These are phyloP conservation scores for Coniella vitis DNA, from an alignment of 2,329 filamentous ascomycete species.

Conservation along the genomic window DNA sequence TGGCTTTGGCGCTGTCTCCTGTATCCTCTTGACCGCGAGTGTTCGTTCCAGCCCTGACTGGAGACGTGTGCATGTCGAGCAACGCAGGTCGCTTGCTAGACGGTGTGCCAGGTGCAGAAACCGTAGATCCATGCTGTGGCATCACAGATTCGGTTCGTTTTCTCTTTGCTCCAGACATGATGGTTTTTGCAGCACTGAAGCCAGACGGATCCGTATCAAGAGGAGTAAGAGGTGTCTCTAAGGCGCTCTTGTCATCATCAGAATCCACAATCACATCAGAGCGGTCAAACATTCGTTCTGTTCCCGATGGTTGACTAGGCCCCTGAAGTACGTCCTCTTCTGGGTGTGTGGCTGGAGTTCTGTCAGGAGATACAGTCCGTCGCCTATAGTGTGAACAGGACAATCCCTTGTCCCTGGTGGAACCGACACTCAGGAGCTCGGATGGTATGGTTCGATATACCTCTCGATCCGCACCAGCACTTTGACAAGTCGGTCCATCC, in stretches of 20 bases:
- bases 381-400: neutral
- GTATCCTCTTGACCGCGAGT: neutral
- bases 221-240: conserved; percentile 34
- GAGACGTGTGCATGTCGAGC: neutral
- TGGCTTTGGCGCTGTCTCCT: neutral
- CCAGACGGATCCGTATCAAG: conserved; percentile 23
- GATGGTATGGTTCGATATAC: neutral
- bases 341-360: neutral
- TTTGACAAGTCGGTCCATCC: conserved; percentile 17
- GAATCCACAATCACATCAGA: conserved; percentile 45
- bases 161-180: neutral
- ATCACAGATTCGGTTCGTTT: neutral
- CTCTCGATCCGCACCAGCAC: conserved; percentile 2
- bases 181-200: conserved; percentile 18
- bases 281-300: conserved; percentile 17
- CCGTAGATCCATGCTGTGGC: neutral
- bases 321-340: conserved; percentile 5
- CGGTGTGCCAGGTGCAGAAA: neutral
- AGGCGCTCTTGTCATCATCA: conserved; percentile 35
- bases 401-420: conserved; percentile 6
- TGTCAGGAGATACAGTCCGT: neutral
- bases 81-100: neutral
- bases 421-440: neutral
- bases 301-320: conserved; percentile 18
- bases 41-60: neutral